Evolutionary conservation across 2,329 filamentous ascomycete species (phyloP), one percentile per base, ranked within the genome.

Genomic region (Trichoderma gracile): DNA sequence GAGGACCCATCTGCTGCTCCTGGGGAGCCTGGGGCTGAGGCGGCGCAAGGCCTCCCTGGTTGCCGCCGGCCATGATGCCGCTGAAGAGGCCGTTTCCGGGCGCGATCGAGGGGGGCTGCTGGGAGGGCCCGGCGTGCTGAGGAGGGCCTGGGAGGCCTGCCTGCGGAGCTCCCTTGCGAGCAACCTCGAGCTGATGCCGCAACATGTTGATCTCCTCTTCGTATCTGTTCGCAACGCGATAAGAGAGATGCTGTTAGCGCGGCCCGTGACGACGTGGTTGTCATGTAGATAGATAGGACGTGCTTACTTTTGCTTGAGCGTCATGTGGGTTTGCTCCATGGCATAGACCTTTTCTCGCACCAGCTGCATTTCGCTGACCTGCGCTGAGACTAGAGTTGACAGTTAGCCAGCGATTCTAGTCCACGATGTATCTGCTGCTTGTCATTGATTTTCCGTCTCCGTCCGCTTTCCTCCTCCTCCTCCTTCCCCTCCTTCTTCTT

Each of bases 321-420:
- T 87, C 72, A 94, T 84, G 73, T 98, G 95, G 55, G 89, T 87
- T 75, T 96, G 93, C 77, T 99, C 95, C 77, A 99, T 87, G 71
- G 91, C 87, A 74, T 92, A 97, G 66, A 99, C 92, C 78, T 97
- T 97, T 75, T 93, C 90, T 68, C 93, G 86, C 56, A 99, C 92
- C 73, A 97, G 86, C 75, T 97, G 92, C 85, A 98, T 95, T 79
- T 99, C 95, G 73, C 94, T 89, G 69, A 97, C 89, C 77, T 99
- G 95, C 56, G 88, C 86, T 65, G 91, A 88, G 74, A 98, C 95
- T 97, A 77, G 70, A 71, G 64, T 63, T 57, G 2, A 21, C 33
- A 65, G 65, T 69, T 73, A 73, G 71, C 57, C 25, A 47, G 49
- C 25, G 17, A 15, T 42, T 21, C 23, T 23, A 14, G 30, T 54